Percentiles rank a stretch among this genome's conserved stretches.
phyloP scores from a whole-genome alignment of 2,329 filamentous ascomycete species.

The Setomelanomma holmii region DNA sequence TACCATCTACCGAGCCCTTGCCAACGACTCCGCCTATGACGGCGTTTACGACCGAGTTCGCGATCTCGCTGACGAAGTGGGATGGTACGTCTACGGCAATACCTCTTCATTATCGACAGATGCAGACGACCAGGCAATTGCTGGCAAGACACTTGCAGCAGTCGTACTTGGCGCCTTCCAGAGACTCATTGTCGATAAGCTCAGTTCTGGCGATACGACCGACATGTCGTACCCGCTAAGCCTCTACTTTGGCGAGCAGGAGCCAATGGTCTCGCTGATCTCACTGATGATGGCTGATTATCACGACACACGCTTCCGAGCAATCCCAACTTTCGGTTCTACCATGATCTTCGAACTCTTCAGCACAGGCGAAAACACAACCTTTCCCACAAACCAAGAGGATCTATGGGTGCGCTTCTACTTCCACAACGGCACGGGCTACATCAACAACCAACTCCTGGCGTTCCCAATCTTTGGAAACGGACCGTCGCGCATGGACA shows the following conservation, averaged over 20 bases:
- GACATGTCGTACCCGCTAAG: conserved; percentile 53
- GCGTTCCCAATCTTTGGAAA: conserved; percentile 61
- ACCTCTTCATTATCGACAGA: conserved; percentile 36
- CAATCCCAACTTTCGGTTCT: conserved; percentile 39
- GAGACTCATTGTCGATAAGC: conserved; percentile 16
- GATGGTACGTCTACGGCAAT: conserved; percentile 54
- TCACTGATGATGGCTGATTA: conserved; percentile 34
- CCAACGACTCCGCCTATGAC: conserved; percentile 32
- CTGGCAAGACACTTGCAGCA: conserved; percentile 40
- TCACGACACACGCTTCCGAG: conserved; percentile 23
- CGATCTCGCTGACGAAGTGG: conserved; percentile 58
- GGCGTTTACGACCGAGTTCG: conserved; percentile 40
- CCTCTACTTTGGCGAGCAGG: conserved; percentile 47
- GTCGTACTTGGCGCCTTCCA: conserved; percentile 35
- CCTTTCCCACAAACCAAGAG: conserved; percentile 47
- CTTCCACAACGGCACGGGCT: conserved; percentile 63
- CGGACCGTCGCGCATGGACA: conserved; percentile 54
- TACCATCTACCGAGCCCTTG: conserved; percentile 46
- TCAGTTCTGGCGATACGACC: conserved; percentile 12
- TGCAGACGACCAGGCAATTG: conserved; percentile 32
- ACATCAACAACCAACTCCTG: conserved; percentile 45
- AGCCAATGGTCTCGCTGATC: conserved; percentile 42
- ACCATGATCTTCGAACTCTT: conserved; percentile 54
- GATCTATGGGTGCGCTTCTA: conserved; percentile 64
- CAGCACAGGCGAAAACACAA: conserved; percentile 45